A percentile compares a stretch with the other conserved stretches of the same genome.
Conservation (phyloP, 2,329 filamentous ascomycete species). For the Davidsoniella neocaledoniae region DNA sequence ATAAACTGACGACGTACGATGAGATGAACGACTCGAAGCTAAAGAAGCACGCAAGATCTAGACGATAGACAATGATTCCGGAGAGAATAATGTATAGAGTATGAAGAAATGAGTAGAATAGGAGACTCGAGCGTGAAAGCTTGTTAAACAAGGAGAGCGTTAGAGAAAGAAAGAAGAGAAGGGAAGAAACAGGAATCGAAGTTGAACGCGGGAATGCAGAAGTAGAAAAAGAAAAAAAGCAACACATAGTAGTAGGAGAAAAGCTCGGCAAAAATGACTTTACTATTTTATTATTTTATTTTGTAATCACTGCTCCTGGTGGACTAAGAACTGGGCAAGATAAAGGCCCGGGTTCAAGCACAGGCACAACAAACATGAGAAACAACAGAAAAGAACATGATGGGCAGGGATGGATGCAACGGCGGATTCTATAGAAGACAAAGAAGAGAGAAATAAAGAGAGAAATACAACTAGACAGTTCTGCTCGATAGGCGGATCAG, state of each 20-base stretch:
- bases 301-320: not conserved
- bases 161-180: conserved; percentile 5
- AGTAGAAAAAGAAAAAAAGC: not conserved
- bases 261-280: too few species aligned
- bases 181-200: conserved; percentile 7
- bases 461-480: too few species aligned
- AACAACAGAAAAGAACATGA: conserved; percentile 4
- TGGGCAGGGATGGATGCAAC: too few species aligned
- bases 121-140: not conserved
- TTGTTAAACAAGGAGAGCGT: not conserved
- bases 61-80: not conserved
- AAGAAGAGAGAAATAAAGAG: too few species aligned
- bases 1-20: not conserved
- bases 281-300: too few species aligned
- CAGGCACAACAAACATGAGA: not conserved
- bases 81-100: conserved; percentile 6
- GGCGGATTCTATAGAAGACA: too few species aligned
- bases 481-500: too few species aligned
- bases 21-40: conserved; percentile 8
- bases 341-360: too few species aligned
- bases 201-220: not conserved
- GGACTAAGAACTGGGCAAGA: not conserved
- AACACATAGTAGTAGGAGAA: too few species aligned
- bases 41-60: conserved; percentile 1
- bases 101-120: not conserved